Evolutionary conservation across 345 rosid species (phyloP), one percentile per base, ranked within the genome.

Genomic region (Salix arbutifolia): DNA sequence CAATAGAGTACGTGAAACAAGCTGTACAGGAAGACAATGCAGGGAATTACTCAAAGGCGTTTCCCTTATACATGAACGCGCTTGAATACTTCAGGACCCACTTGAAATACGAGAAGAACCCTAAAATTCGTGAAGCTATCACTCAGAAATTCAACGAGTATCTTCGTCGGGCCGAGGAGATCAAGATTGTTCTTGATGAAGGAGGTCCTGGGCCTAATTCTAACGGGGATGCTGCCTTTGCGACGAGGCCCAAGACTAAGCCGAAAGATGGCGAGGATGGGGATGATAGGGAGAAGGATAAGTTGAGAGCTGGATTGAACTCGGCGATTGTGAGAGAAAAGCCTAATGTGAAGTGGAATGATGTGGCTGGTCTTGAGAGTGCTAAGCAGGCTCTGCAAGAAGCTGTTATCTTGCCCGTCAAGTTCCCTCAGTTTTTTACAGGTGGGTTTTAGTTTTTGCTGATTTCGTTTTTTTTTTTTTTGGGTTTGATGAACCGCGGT

Each of bases 101-200:
- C 81, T 85, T 94, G 82, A 94, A 94, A 86, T 94, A 94, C 82
- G 98, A 94, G 92, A 94, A 89, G 90, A 94, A 94, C 83, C 93
- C 91, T 17, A 92, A 94, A 83, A 94, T 94, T 81, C 83, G 84
- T 71, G 97, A 94, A 76, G 94, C 94, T 1, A 92, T 94, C 28
- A 92, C 94, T 64, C 87, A 83, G 81, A 94, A 91, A 83, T 91
- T 91, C 85, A 91, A 92, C 50, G 96, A 92, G 84, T 94, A 94
- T 84, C 91, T 94, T 33, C 93, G 93, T n/a, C 91, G 98, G 8
- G 97, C 98, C 0, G 98, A 94, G 88, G 98, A 94, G 94, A 91
- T 94, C 86, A 90, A 96, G 7, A 90, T 94, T 33, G 94, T 92
- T 58, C 89, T 94, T 28, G 98, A 92, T 65, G 94, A 89, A 67